Percentiles rank a stretch among this genome's conserved stretches.
These are phyloP conservation scores for Eucalyptus guilfoylei DNA, from an alignment of 345 rosid genomes.

Conservation along the genomic window DNA sequence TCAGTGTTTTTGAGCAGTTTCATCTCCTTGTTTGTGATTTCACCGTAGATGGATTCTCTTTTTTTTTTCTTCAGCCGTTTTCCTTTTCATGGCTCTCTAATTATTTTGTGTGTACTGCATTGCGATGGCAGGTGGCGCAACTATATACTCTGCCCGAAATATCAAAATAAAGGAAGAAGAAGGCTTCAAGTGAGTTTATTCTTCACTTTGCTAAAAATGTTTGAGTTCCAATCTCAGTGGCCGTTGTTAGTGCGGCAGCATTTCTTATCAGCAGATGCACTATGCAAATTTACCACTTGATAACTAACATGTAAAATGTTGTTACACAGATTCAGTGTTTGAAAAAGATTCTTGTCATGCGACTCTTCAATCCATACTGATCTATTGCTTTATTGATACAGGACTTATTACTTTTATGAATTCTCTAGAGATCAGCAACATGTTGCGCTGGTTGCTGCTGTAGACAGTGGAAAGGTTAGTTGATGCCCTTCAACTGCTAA, in stretches of 20 bases:
- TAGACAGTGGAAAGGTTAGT: constrained; percentile 71
- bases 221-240: neutral
- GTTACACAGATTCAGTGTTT: neutral
- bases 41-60: neutral
- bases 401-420: constrained; percentile 86
- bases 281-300: neutral
- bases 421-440: constrained; percentile 76
- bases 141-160: constrained; percentile 67
- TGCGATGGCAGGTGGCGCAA: constrained; percentile 54
- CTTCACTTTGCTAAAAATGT: neutral
- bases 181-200: constrained; percentile 47
- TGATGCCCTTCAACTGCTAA: neutral
- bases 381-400: constrained; percentile 4
- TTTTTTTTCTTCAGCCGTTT: neutral
- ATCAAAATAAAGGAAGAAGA: constrained; percentile 90
- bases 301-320: neutral
- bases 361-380: neutral
- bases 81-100: neutral
- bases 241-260: neutral
- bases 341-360: neutral
- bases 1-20: neutral
- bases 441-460: constrained; percentile 58
- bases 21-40: neutral
- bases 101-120: neutral
- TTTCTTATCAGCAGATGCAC: neutral